Evolutionary conservation across 202 grass and related monocot genomes (phyloP).

Genomic region (Bolboschoenoplectus hybrid): DNA sequence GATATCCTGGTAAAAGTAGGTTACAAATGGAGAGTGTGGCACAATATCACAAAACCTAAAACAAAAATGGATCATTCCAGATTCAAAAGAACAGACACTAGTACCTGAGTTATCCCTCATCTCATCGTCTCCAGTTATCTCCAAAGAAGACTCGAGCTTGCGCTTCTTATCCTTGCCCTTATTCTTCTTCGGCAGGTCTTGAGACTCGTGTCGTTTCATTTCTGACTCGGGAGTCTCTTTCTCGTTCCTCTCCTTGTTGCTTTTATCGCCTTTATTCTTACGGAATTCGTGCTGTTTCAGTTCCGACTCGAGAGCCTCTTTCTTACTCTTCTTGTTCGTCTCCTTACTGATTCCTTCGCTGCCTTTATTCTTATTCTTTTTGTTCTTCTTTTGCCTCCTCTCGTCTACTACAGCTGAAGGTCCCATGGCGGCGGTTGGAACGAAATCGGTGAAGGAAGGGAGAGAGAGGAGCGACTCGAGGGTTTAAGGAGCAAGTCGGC

Average conservation of each 20-base stretch:
- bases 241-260: not conserved
- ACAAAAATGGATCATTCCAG: not conserved
- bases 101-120: not conserved
- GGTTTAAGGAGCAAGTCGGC: slow-evolving; percentile 15
- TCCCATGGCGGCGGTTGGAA: slow-evolving; percentile 49
- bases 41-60: not conserved
- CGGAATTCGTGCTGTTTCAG: not conserved
- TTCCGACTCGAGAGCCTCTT: not conserved
- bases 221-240: not conserved
- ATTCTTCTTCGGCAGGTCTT: slow-evolving; percentile 43
- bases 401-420: slow-evolving; percentile 47
- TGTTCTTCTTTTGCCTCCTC: slow-evolving; percentile 43
- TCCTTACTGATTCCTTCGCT: not conserved
- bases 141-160: slow-evolving; percentile 27
- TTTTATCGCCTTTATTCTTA: not conserved
- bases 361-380: slow-evolving; percentile 31
- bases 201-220: not conserved
- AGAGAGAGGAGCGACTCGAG: not conserved
- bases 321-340: slow-evolving; percentile 22
- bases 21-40: not conserved
- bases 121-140: slow-evolving; percentile 27
- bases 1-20: not conserved
- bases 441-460: not conserved
- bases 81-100: not conserved
- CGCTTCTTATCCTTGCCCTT: slow-evolving; percentile 49